A percentile compares a stretch with the other conserved stretches of the same genome.
Evolutionary conservation across 176 grass and related monocot species (phyloP).

Genomic region (Musa beccarii): DNA sequence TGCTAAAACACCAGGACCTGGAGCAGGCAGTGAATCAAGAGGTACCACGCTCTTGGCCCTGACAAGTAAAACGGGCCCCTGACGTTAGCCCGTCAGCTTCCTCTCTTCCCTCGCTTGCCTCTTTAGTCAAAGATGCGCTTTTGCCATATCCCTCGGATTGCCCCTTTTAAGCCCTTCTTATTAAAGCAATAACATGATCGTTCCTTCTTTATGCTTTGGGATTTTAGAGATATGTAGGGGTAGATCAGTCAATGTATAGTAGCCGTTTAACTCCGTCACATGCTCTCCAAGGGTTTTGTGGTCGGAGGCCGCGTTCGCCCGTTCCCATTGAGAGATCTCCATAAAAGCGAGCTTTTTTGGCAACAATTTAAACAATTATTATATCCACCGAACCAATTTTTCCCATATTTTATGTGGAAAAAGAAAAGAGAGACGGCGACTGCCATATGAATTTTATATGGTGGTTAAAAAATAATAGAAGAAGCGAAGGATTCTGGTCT

Average conservation of each 20-base stretch:
- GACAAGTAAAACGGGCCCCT: slow-evolving; percentile 41
- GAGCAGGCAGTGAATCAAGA: slow-evolving; percentile 41
- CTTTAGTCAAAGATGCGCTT: neutral
- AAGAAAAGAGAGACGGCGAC: neutral
- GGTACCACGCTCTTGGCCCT: slow-evolving; percentile 74
- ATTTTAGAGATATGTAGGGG: neutral
- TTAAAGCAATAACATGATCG: neutral
- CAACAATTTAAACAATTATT: slow-evolving; percentile 4
- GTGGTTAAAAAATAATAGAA: slow-evolving; percentile 4
- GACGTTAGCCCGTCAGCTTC: neutral
- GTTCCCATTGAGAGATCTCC: neutral
- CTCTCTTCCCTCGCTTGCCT: slow-evolving; percentile 3
- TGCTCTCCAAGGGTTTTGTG: neutral
- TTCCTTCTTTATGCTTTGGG: neutral
- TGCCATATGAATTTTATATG: slow-evolving; percentile 14
- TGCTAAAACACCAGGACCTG: slow-evolving; percentile 13
- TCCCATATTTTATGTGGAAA: neutral
- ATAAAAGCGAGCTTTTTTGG: neutral
- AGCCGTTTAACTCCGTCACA: neutral
- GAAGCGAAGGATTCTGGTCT: neutral
- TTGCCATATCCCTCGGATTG: neutral
- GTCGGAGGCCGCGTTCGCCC: neutral
- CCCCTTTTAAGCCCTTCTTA: neutral
- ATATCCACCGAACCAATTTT: slow-evolving; percentile 8
- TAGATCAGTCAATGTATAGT: neutral